These are phyloP conservation scores for Coprinopsis marcescibilis DNA, from an alignment of 768 basidiomycete genomes.

Conservation along the genomic window DNA sequence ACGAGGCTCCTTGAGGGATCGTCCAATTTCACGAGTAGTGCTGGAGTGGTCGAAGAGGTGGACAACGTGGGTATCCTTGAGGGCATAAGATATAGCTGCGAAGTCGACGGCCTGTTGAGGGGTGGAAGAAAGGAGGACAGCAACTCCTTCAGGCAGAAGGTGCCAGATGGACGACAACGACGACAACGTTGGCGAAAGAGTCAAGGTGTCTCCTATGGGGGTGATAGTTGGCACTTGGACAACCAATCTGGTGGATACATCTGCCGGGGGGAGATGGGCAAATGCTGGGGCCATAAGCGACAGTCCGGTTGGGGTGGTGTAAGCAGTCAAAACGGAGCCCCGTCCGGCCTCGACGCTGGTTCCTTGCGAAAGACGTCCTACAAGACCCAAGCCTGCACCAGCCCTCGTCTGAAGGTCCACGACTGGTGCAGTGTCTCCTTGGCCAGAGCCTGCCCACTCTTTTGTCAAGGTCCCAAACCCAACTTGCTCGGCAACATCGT, in stretches of 20 bases:
- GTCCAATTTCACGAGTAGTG: constrained; percentile 69
- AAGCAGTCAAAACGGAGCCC: constrained; percentile 65
- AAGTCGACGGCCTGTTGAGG: constrained; percentile 80
- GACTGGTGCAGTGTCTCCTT: constrained; percentile 40
- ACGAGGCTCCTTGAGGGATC: constrained; percentile 27
- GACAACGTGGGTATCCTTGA: constrained; percentile 63
- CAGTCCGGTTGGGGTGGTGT: constrained; percentile 80
- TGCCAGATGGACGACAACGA: constrained; percentile 54
- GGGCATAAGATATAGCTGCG: constrained; percentile 67
- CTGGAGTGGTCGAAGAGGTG: constrained; percentile 90
- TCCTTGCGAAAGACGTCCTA: constrained; percentile 76
- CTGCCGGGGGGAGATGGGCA: constrained; percentile 59
- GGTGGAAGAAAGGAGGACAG: constrained; percentile 77
- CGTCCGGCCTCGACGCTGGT: constrained; percentile 61
- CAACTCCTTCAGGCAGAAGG: constrained; percentile 58
- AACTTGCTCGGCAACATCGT: constrained; percentile 79
- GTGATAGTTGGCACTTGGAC: constrained; percentile 79
- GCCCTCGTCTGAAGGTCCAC: constrained; percentile 74
- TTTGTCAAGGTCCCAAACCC: constrained; percentile 75
- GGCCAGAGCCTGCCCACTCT: constrained; percentile 46
- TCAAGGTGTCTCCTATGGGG: constrained; percentile 55
- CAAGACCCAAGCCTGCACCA: constrained; percentile 76
- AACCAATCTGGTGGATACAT: constrained; percentile 61
- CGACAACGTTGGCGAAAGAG: constrained; percentile 74
- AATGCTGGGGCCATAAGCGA: constrained; percentile 80